phyloP scores from a whole-genome alignment of 306 rosid species.

The Morella rubra region DNA sequence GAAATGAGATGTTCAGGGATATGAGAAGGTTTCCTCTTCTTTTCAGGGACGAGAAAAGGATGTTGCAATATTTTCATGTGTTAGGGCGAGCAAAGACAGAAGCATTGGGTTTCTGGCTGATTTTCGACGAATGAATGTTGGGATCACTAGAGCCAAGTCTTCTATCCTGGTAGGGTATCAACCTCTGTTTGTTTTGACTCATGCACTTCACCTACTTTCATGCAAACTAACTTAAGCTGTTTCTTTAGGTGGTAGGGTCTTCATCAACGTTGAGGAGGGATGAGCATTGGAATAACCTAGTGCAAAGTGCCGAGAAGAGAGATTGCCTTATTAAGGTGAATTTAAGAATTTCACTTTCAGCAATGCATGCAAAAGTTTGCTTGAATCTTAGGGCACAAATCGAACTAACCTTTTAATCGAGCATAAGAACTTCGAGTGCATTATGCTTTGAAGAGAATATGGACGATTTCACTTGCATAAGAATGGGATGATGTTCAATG shows the following conservation, averaged over 20 bases:
- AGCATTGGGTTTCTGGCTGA: slow-evolving; percentile 82
- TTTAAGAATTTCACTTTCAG: slow-evolving; percentile 7
- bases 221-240: slow-evolving; percentile 12
- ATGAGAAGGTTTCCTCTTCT: background rate
- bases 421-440: background rate
- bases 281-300: slow-evolving; percentile 76
- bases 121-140: slow-evolving; percentile 83
- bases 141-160: slow-evolving; percentile 94
- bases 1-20: background rate
- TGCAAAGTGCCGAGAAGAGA: slow-evolving; percentile 78
- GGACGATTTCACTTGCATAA: too few species aligned
- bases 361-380: slow-evolving; percentile 16
- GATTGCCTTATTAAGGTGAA: slow-evolving; percentile 57
- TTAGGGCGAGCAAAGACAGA: slow-evolving; percentile 69
- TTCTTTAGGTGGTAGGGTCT: slow-evolving; percentile 81
- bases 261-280: slow-evolving; percentile 74
- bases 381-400: background rate
- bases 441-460: too few species aligned
- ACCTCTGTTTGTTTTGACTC: slow-evolving; percentile 10
- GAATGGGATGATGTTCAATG: too few species aligned
- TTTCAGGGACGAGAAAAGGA: slow-evolving; percentile 94
- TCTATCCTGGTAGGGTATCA: slow-evolving; percentile 68
- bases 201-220: slow-evolving; percentile 5
- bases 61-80: slow-evolving; percentile 85
- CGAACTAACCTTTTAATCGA: background rate